Conservation (phyloP, 2,329 filamentous ascomycete genomes). For the Ophiostoma tasmaniense region DNA sequence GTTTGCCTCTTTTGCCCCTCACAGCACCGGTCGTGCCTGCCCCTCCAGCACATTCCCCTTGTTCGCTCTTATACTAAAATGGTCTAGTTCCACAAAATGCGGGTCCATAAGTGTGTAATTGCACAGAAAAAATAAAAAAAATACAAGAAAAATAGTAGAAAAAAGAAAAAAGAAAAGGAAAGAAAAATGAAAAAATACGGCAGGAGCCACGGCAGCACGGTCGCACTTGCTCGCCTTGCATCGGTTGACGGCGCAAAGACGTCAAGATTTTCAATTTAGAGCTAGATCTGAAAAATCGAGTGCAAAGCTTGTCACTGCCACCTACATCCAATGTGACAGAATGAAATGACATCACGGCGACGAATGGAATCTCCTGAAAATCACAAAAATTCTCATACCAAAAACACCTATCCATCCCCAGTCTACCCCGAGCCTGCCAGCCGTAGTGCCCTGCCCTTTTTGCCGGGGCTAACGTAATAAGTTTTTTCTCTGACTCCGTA, state of each 20-base stretch:
- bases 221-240: constrained; percentile 6
- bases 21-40: constrained; percentile 1
- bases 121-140: background rate
- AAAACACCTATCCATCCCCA: background rate
- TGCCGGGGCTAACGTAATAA: constrained; percentile 3
- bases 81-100: background rate
- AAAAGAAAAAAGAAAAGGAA: background rate
- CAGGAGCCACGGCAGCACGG: background rate
- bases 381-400: background rate
- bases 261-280: constrained; percentile 1
- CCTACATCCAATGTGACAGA: background rate
- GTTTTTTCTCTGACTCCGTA: constrained; percentile 1
- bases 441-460: background rate
- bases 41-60: background rate
- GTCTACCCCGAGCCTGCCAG: background rate
- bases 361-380: background rate
- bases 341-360: background rate
- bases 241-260: constrained; percentile 3
- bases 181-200: background rate
- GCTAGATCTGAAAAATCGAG: background rate
- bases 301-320: background rate
- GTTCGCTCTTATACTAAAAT: background rate
- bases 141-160: background rate
- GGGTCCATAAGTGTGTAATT: background rate
- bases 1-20: background rate